phyloP scores from a whole-genome alignment of 164 flowering plant species.

The Kingdonia uniflora region DNA sequence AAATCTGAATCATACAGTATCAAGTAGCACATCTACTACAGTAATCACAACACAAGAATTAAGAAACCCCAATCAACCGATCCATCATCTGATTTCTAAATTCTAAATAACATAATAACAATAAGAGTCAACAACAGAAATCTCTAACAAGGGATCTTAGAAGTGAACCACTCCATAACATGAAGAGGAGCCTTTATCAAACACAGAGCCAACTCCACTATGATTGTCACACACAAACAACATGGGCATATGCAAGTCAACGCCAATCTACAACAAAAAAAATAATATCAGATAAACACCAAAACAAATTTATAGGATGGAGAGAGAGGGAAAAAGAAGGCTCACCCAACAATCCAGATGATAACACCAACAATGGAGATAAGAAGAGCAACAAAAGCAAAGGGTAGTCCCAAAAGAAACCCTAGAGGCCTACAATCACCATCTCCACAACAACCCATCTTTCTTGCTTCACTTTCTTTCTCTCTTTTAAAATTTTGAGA shows the following conservation, averaged over 20 bases:
- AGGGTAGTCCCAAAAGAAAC: constrained; percentile 72
- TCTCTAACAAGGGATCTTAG: constrained; percentile 67
- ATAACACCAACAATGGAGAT: constrained; percentile 62
- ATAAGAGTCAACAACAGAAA: neutral
- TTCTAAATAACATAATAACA: neutral
- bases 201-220: constrained; percentile 70
- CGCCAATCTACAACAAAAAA: constrained; percentile 35
- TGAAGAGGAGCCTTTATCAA: constrained; percentile 80
- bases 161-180: constrained; percentile 91
- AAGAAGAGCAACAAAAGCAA: constrained; percentile 58
- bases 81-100: neutral
- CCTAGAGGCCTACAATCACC: constrained; percentile 65
- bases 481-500: neutral
- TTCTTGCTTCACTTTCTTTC: constrained; percentile 1
- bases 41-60: too few species aligned
- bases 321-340: constrained; percentile 3
- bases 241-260: constrained; percentile 81
- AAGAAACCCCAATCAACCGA: neutral
- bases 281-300: neutral
- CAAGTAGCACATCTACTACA: too few species aligned
- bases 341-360: constrained; percentile 79
- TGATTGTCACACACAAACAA: constrained; percentile 74
- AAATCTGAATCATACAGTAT: too few species aligned
- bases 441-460: constrained; percentile 31
- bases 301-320: neutral